These are phyloP conservation scores for Lotus japonicus DNA, from an alignment of 306 rosid genomes.

Conservation along the genomic window DNA sequence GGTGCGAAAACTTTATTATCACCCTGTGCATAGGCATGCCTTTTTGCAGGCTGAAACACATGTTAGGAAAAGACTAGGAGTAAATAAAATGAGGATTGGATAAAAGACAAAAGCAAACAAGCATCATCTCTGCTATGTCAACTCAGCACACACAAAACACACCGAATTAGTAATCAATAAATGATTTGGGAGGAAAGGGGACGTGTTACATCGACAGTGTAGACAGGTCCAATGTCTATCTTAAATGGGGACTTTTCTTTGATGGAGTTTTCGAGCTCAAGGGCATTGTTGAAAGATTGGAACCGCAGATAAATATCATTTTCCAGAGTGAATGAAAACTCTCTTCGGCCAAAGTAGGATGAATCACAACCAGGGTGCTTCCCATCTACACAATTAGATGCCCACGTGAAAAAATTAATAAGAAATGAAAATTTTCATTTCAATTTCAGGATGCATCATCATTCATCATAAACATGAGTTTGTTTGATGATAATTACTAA, in stretches of 20 bases:
- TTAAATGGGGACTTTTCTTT: slow-evolving; percentile 69
- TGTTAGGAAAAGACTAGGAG: not conserved
- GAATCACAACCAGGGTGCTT: slow-evolving; percentile 87
- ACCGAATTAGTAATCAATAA: not conserved
- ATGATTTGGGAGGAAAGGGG: not conserved
- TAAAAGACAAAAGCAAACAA: not conserved
- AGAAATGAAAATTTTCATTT: not conserved
- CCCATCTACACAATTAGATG: slow-evolving; percentile 50
- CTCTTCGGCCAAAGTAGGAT: slow-evolving; percentile 72
- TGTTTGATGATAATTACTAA: not conserved
- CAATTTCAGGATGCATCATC: no score
- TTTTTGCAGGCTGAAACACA: slow-evolving; percentile 73
- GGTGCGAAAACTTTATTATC: slow-evolving; percentile 50
- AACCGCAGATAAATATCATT: slow-evolving; percentile 66
- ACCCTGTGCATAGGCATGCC: slow-evolving; percentile 72
- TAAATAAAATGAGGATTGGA: not conserved
- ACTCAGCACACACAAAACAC: not conserved
- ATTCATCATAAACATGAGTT: no score
- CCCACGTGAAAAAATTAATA: not conserved
- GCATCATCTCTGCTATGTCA: not conserved
- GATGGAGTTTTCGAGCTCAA: slow-evolving; percentile 64
- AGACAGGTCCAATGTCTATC: slow-evolving; percentile 87
- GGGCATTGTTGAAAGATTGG: slow-evolving; percentile 55
- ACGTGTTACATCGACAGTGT: slow-evolving; percentile 62
- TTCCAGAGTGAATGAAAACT: slow-evolving; percentile 72